Conservation (phyloP, 306 rosid species). For the Castanea mollissima region DNA sequence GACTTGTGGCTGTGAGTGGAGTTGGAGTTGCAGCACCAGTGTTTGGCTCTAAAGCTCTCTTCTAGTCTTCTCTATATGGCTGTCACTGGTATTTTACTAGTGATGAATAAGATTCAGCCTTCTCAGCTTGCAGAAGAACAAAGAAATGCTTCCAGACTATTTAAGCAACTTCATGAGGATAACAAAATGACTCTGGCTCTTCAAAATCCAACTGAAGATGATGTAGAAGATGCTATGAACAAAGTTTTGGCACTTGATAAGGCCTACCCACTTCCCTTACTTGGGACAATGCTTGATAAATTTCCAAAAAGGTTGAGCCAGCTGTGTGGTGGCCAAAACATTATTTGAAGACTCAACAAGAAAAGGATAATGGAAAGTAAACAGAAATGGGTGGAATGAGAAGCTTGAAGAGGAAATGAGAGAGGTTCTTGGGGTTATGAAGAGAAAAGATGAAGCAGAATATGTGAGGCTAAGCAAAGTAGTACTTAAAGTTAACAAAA, state of each 20-base stretch:
- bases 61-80: slow-evolving; percentile 57
- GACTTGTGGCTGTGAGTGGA: slow-evolving; percentile 25
- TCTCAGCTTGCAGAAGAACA: slow-evolving; percentile 79
- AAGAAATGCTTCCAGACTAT: slow-evolving; percentile 54
- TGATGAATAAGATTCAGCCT: slow-evolving; percentile 70
- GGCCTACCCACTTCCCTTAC: slow-evolving; percentile 74
- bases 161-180: slow-evolving; percentile 39
- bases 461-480: slow-evolving; percentile 58
- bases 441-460: slow-evolving; percentile 53
- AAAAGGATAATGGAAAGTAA: not conserved
- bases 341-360: not conserved
- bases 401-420: slow-evolving; percentile 46
- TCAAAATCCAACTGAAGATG: slow-evolving; percentile 27
- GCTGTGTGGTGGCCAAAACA: slow-evolving; percentile 72
- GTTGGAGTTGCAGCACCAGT: not conserved
- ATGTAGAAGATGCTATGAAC: slow-evolving; percentile 23
- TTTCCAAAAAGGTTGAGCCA: slow-evolving; percentile 53
- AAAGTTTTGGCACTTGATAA: slow-evolving; percentile 54
- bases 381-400: slow-evolving; percentile 49
- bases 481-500: slow-evolving; percentile 51
- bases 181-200: slow-evolving; percentile 34
- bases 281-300: slow-evolving; percentile 74
- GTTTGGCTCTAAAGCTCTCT: slow-evolving; percentile 42
- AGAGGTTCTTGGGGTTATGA: slow-evolving; percentile 43
- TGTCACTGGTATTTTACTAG: slow-evolving; percentile 47